phyloP scores from a whole-genome alignment of 208 protist species.

The Acanthamoeba triangularis region DNA sequence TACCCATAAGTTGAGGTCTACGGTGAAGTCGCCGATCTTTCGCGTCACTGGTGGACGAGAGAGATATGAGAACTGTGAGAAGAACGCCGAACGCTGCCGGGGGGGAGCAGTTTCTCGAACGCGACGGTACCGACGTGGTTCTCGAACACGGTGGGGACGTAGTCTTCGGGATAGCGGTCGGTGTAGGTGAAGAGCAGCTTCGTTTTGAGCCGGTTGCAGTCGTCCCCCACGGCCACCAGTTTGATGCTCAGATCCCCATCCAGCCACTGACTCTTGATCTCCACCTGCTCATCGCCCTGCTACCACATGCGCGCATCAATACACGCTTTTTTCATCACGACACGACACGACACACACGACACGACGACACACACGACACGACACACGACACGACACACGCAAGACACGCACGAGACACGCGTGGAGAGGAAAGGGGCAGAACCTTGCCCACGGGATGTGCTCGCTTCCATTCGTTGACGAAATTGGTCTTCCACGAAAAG shows the following conservation, averaged over 20 bases:
- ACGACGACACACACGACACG: too few species aligned
- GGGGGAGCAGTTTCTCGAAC: too few species aligned
- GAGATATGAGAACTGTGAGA: too few species aligned
- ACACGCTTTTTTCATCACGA: too few species aligned
- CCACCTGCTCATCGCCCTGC: slow-evolving; percentile 22
- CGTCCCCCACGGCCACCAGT: slow-evolving; percentile 36
- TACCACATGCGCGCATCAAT: background rate
- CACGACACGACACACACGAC: too few species aligned
- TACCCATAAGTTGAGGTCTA: background rate
- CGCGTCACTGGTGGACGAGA: background rate
- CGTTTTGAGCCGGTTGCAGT: slow-evolving; percentile 42
- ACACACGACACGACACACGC: too few species aligned
- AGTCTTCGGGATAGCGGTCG: background rate
- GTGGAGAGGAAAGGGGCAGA: too few species aligned
- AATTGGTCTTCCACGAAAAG: background rate
- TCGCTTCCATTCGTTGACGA: background rate
- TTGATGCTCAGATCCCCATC: slow-evolving; percentile 23
- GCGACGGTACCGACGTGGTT: slow-evolving; percentile 20
- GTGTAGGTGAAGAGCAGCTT: slow-evolving; percentile 42
- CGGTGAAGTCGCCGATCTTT: slow-evolving; percentile 12
- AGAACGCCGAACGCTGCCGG: too few species aligned
- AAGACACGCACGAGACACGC: background rate
- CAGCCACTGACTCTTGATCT: slow-evolving; percentile 43
- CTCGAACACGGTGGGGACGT: background rate
- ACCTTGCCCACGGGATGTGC: background rate